phyloP scores from a whole-genome alignment of 2,329 filamentous ascomycete species.

The Phyllosticta paracitricarpa region DNA sequence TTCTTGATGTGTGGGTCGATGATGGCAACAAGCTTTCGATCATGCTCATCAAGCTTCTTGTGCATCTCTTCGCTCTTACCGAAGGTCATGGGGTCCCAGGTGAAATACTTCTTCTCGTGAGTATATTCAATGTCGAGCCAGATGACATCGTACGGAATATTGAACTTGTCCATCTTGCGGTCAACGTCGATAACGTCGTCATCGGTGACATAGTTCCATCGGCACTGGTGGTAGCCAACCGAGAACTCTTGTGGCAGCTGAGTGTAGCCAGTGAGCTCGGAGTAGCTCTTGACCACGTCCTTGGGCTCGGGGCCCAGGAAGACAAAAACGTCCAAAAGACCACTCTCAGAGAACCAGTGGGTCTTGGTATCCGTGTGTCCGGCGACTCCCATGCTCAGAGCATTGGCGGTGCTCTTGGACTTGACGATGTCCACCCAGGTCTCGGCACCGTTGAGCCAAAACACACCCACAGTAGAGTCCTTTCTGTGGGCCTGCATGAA shows the following conservation, averaged over 20 bases:
- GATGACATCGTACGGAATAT: constrained; percentile 96
- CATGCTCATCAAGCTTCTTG: constrained; percentile 72
- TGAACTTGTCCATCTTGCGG: constrained; percentile 86
- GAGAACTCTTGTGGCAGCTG: constrained; percentile 87
- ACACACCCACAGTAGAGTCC: constrained; percentile 85
- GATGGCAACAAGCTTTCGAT: constrained; percentile 84
- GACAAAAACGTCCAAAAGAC: constrained; percentile 83
- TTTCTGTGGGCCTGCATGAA: constrained; percentile 97
- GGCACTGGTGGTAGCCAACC: constrained; percentile 91
- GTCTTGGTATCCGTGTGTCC: constrained; percentile 71
- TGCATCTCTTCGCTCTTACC: constrained; percentile 78
- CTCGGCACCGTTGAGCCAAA: constrained; percentile 95
- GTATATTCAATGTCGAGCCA: constrained; percentile 99
- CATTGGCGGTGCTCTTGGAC: constrained; percentile 61
- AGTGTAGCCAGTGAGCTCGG: constrained; percentile 83
- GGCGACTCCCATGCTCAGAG: constrained; percentile 60
- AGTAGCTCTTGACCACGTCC: constrained; percentile 72
- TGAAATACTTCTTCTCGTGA: constrained; percentile 96
- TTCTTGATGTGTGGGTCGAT: constrained; percentile 99
- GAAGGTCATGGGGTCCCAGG: constrained; percentile 87
- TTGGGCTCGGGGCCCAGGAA: constrained; percentile 83
- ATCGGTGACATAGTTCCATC: constrained; percentile 97
- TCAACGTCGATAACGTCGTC: constrained; percentile 96
- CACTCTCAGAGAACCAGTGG: constrained; percentile 94
- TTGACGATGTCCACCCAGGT: constrained; percentile 97